Percentiles rank a stretch among this genome's conserved stretches.
Conservation (phyloP, 1,284 basidiomycete genomes). For the Cutaneotrichosporon sp. region DNA sequence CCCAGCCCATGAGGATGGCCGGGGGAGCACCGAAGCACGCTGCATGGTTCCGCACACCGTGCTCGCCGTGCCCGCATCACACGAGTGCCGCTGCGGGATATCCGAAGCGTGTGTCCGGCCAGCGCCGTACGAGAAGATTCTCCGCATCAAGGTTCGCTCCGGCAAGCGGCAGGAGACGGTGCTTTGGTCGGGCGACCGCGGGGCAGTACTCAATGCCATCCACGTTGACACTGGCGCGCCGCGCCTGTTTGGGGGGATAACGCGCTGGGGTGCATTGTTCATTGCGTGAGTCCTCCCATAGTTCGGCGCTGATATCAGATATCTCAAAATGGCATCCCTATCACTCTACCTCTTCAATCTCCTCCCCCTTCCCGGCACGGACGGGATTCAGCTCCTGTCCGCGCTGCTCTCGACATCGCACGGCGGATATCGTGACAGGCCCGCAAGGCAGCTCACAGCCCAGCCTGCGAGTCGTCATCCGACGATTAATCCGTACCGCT, state of each 20-base stretch:
- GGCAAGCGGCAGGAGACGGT: slow-evolving; percentile 17
- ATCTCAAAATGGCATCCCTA: slow-evolving; percentile 35
- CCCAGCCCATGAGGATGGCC: slow-evolving; percentile 14
- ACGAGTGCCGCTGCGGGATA: slow-evolving; percentile 15
- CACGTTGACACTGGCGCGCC: slow-evolving; percentile 23
- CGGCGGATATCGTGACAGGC: neutral
- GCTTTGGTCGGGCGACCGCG: slow-evolving; percentile 34
- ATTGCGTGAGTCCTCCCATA: slow-evolving; percentile 24
- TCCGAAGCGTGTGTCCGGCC: slow-evolving; percentile 33
- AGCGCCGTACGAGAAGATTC: slow-evolving; percentile 19
- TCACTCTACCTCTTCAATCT: slow-evolving; percentile 47
- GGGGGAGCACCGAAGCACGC: slow-evolving; percentile 7
- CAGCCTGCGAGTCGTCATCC: slow-evolving; percentile 14
- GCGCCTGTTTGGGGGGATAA: slow-evolving; percentile 22
- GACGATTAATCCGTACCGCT: slow-evolving; percentile 13
- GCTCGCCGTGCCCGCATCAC: slow-evolving; percentile 5
- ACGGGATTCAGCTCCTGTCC: slow-evolving; percentile 38
- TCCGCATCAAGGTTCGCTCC: slow-evolving; percentile 26
- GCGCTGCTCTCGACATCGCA: slow-evolving; percentile 15
- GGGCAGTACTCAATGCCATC: slow-evolving; percentile 25
- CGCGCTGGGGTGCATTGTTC: slow-evolving; percentile 31
- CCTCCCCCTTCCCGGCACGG: slow-evolving; percentile 40
- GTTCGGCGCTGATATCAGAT: slow-evolving; percentile 20
- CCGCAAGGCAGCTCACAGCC: slow-evolving; percentile 6
- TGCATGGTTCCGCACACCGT: slow-evolving; percentile 36